Percentiles rank a stretch among this genome's conserved stretches.
These are phyloP conservation scores for Crithidia sp. DNA, from an alignment of 208 protist species.

Conservation along the genomic window DNA sequence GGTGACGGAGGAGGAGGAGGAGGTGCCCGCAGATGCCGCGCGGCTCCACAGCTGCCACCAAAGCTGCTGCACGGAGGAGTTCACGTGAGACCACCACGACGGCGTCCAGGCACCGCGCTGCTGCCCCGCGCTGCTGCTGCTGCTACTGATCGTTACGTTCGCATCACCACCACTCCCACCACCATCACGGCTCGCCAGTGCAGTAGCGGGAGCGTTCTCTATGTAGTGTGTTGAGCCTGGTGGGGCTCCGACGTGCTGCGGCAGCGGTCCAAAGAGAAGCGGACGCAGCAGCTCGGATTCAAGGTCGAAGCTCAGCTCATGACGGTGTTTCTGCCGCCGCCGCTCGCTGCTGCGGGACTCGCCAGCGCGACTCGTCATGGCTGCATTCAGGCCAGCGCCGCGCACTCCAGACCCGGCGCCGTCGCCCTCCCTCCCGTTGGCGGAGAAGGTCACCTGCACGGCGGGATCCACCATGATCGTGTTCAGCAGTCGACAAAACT, in stretches of 20 bases:
- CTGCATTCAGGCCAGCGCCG: background rate
- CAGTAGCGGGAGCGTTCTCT: background rate
- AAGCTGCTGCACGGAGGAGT: background rate
- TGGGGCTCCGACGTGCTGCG: conserved; percentile 26
- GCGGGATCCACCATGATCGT: conserved; percentile 75
- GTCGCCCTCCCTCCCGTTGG: background rate
- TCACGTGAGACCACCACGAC: background rate
- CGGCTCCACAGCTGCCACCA: background rate
- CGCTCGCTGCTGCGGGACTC: conserved; percentile 10
- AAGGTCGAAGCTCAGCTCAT: conserved; percentile 25
- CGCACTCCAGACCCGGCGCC: background rate
- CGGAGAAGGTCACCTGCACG: conserved; percentile 44
- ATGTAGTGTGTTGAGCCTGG: conserved; percentile 33
- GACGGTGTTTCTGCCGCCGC: background rate
- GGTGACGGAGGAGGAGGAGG: background rate
- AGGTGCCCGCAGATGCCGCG: background rate
- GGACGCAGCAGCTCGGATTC: conserved; percentile 31
- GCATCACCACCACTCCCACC: background rate
- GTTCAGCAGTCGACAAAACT: conserved; percentile 62
- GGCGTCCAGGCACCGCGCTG: background rate
- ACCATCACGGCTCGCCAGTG: background rate
- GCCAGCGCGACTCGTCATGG: conserved; percentile 3
- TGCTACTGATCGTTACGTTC: background rate
- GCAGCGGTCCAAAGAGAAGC: conserved; percentile 32
- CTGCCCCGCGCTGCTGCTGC: background rate